Conservation (phyloP, 2,329 filamentous ascomycete species). For the Trichoderma harzianum region DNA sequence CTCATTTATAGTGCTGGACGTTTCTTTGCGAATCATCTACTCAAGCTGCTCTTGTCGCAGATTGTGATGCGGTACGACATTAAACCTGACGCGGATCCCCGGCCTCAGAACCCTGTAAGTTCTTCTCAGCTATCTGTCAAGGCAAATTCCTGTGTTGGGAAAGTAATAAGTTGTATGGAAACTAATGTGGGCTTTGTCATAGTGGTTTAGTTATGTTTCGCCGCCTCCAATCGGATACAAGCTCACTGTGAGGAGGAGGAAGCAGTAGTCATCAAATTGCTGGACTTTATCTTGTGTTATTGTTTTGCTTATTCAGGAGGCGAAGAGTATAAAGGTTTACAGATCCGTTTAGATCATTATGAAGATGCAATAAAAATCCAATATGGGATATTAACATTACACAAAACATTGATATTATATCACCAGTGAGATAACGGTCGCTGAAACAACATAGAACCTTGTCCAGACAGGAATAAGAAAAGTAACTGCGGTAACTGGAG, state of each 20-base stretch:
- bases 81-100: background rate
- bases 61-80: background rate
- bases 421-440: background rate
- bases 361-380: background rate
- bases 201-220: slow-evolving; percentile 6
- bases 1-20: background rate
- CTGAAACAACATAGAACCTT: background rate
- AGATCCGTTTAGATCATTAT: background rate
- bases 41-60: slow-evolving; percentile 2
- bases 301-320: background rate
- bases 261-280: background rate
- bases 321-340: background rate
- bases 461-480: background rate
- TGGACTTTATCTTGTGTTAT: background rate
- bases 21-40: slow-evolving; percentile 1
- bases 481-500: background rate
- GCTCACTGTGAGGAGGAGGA: background rate
- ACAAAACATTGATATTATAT: background rate
- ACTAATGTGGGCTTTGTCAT: background rate
- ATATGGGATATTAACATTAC: background rate
- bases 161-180: background rate
- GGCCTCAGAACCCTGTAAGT: slow-evolving; percentile 4
- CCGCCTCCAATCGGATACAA: slow-evolving; percentile 2
- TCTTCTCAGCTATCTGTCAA: too few relatives aligned
- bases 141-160: background rate